Evolutionary conservation across 805 yeast genomes (phyloP), one percentile per base, ranked within the genome.

Genomic region (Millerago galiae): DNA sequence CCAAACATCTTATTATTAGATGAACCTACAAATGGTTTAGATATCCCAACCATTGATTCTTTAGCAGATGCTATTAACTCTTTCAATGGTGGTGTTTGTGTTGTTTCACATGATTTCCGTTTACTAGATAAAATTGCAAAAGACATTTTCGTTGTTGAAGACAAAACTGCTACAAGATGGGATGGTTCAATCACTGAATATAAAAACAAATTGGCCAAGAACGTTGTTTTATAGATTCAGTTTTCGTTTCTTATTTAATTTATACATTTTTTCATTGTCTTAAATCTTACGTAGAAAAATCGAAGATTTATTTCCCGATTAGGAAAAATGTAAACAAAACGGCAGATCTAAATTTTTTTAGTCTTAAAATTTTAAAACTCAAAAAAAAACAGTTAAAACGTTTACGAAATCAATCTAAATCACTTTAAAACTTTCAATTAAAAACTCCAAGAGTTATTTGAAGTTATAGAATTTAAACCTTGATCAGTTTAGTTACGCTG

Each of bases 1-100:
- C 99, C 99, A 60, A 93, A 93, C 70, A 87, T 93, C 66, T 74
- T 93, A 58, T 72, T 93, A 63, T 75, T 93, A 70, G 99, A 93
- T 75, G 99, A 93, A 82, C 99, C 99, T 79, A 93, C 99, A 54
- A 93, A 93, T 77, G 98, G 98, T 77, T 75, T 93, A 68, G 99
- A 93, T 75, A 91, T 93, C 58, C 89, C 97, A 60, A 90, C 99
- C 40, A 93, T 93, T 63, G 99, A 93, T 70, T 93, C 99, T 35
- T 75, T 93, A 59, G 99, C 97, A 41, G 95, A 84, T 44, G 99
- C 99, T 51, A 91, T 93, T 64, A 82, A 89, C 53, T 83, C 79
- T 27, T 93, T 86, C 76, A 85, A 82, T 62, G 99, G 99, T 71
- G 99, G 99, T 77, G 96, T 91, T 42, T 95, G 89, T 53, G 96